Evolutionary conservation across 805 yeast genomes (phyloP), one percentile per base, ranked within the genome.

Genomic region (Lipomyces starkeyi): DNA sequence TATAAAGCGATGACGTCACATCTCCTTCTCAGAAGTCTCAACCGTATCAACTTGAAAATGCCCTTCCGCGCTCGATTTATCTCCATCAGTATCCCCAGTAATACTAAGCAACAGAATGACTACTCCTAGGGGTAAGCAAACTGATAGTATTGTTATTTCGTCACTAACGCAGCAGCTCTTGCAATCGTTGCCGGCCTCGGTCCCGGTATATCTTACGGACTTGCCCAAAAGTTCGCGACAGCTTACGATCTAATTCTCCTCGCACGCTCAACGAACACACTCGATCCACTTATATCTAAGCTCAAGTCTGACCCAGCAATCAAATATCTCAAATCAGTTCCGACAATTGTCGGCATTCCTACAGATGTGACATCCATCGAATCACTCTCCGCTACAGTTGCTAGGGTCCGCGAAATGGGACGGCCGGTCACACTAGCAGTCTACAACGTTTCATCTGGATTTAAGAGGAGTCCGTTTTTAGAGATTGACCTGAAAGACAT

Each of bases 151-250:
- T 43, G 20, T 43, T n/a, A 4, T 43, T 43, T 43, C 8, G 49
- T 43, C 22, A 5, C 56, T 53, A 22, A 57, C 60, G 17, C 20
- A 8, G 29, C 63, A 68, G 71, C 64, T 6, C 66, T 68, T 14
- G 69, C 70, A 53, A 54, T 68, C 53, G 60, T 68, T 22, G 71
- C 69, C 20, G 71, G 71, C 25, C 40, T 60, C n/a, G 71, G 71
- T 2, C 70, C 71, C 4, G 71, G 71, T 32, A 58, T 68, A 13
- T 68, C 71, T 20, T 59, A 52, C 22, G 59, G 34, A 14, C 58
- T 68, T 2, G 71, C 71, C 1, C 53, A 54, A 14, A 63, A 64
- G 13, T 68, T 68, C 53, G 68, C 64, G 2, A 52, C 17, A 7
- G 9, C 59, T n/a, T 64, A 68, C 53, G 71, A 68, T 32, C 29